phyloP scores from a whole-genome alignment of 495 filamentous ascomycete genomes.

The Friedmanniomyces simplex region DNA sequence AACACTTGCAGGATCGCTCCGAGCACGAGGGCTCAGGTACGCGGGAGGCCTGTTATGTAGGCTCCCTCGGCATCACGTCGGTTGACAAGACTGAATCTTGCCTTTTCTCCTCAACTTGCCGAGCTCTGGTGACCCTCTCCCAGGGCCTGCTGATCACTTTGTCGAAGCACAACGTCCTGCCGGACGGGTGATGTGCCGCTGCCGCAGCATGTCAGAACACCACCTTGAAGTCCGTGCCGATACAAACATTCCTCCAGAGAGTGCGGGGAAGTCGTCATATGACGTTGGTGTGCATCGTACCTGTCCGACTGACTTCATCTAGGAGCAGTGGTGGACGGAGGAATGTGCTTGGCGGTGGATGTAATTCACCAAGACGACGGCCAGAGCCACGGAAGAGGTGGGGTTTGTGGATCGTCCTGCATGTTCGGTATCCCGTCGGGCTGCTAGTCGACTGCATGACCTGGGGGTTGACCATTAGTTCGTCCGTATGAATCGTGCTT shows the following conservation, averaged over 20 bases:
- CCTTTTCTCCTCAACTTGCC: background rate
- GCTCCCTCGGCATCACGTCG: background rate
- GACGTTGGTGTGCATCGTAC: conserved; percentile 2
- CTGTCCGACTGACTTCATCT: background rate
- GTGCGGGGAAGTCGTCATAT: conserved; percentile 4
- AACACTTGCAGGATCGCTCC: no score
- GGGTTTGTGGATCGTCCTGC: background rate
- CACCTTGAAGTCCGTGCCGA: no score
- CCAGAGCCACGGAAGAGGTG: background rate
- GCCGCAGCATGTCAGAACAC: background rate
- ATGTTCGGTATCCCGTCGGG: no score
- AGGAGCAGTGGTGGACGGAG: background rate
- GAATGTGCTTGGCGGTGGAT: background rate
- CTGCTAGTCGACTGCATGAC: background rate
- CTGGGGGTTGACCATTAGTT: background rate
- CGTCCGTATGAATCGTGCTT: background rate
- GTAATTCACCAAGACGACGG: background rate
- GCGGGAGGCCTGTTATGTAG: background rate
- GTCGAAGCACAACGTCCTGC: background rate
- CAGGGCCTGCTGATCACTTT: background rate
- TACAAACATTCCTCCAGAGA: background rate
- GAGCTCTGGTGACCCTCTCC: background rate
- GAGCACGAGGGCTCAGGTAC: no score
- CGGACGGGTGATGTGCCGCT: background rate
- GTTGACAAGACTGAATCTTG: background rate